Evolutionary conservation across 2,329 filamentous ascomycete species (phyloP).

Genomic region (Alternaria triticina): DNA sequence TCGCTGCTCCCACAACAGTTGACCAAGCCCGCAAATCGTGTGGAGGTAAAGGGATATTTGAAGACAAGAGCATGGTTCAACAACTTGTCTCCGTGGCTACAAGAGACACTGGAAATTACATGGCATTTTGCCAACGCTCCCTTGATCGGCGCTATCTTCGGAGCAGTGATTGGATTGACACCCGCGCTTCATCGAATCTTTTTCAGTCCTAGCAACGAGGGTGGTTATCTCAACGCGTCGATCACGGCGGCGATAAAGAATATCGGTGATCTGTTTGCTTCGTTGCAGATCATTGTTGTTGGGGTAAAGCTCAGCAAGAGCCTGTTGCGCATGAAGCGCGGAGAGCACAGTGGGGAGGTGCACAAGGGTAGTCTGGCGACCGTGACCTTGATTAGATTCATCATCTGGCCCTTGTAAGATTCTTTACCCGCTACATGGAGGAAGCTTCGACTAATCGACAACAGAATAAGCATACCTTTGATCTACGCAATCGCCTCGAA

Average conservation of each 20-base stretch:
- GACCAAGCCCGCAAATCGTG: conserved; percentile 32
- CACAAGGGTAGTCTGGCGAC: conserved; percentile 59
- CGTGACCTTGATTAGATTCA: conserved; percentile 63
- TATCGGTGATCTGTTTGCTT: conserved; percentile 68
- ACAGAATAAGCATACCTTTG: conserved; percentile 57
- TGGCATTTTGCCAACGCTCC: conserved; percentile 67
- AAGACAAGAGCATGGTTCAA: conserved; percentile 45
- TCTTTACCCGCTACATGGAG: neutral
- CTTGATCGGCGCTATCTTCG: conserved; percentile 65
- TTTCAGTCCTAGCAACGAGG: conserved; percentile 63
- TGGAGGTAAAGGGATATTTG: conserved; percentile 43
- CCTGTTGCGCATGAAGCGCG: conserved; percentile 55
- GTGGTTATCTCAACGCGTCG: conserved; percentile 71
- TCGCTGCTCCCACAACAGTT: conserved; percentile 57
- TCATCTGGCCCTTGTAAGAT: conserved; percentile 62
- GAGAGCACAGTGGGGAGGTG: conserved; percentile 51
- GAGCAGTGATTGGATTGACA: conserved; percentile 65
- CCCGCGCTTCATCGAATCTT: conserved; percentile 67
- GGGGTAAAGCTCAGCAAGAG: conserved; percentile 69
- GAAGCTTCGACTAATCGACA: conserved; percentile 2
- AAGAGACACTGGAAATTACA: conserved; percentile 50
- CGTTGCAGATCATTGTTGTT: conserved; percentile 69
- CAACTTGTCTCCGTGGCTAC: conserved; percentile 47
- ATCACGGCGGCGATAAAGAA: conserved; percentile 67
- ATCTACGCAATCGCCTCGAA: conserved; percentile 63